Evolutionary conservation across 1,284 basidiomycete genomes (phyloP).

Genomic region (Ceratobasidium sp.): DNA sequence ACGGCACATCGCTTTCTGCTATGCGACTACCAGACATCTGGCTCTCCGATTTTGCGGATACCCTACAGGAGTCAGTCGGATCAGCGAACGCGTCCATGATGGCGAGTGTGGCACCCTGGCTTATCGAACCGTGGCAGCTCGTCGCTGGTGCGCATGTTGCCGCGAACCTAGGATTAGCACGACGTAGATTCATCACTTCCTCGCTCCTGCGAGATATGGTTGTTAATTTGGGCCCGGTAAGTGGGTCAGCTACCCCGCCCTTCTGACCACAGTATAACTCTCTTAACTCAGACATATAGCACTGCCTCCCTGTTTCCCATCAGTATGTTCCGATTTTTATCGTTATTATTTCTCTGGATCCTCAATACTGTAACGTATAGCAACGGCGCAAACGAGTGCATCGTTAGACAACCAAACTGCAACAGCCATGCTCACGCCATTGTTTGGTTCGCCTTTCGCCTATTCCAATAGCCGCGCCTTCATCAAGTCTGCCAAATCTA

Average conservation of each 20-base stretch:
- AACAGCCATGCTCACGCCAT: conserved; percentile 6
- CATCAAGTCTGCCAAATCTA: neutral
- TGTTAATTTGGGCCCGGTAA: conserved; percentile 11
- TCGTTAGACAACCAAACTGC: neutral
- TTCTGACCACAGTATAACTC: neutral
- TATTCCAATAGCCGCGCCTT: neutral
- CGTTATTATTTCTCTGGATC: neutral
- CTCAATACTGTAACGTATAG: neutral
- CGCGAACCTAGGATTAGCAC: neutral
- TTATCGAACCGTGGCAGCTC: conserved; percentile 9
- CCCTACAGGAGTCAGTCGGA: too few species aligned
- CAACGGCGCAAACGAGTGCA: conserved; percentile 1
- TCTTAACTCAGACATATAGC: neutral
- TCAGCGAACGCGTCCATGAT: neutral
- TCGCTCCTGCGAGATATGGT: conserved; percentile 24
- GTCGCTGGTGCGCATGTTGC: neutral
- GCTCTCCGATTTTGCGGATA: conserved; percentile 10
- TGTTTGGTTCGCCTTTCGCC: neutral
- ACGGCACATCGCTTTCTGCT: conserved; percentile 6
- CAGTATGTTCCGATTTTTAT: neutral
- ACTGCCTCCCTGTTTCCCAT: neutral
- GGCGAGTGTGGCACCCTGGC: neutral
- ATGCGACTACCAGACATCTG: conserved; percentile 14
- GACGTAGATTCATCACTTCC: conserved; percentile 18
- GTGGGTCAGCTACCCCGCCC: neutral